phyloP scores from a whole-genome alignment of 73 alveolate genomes.

The Diophrys appendiculata region DNA sequence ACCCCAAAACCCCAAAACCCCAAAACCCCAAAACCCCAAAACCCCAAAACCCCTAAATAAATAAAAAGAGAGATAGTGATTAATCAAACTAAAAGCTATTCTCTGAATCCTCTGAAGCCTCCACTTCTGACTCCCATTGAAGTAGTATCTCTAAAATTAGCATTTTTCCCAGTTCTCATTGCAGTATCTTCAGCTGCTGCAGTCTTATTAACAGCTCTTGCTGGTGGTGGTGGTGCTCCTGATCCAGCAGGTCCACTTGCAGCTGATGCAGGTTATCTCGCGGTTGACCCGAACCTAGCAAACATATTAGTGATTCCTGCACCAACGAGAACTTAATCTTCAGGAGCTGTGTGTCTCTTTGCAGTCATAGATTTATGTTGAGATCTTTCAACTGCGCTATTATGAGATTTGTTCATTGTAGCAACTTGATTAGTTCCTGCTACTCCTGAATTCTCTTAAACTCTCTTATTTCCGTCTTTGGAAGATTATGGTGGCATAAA shows the following conservation, averaged over 20 bases:
- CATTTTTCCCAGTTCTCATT: background rate
- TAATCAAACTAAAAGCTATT: too few species aligned
- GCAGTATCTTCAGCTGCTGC: background rate
- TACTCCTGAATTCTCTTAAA: background rate
- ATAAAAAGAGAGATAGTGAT: too few species aligned
- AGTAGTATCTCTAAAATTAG: background rate
- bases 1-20: too few species aligned
- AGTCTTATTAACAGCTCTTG: too few species aligned
- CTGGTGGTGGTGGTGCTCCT: too few species aligned
- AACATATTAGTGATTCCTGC: background rate
- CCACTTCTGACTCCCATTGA: background rate
- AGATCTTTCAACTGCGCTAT: background rate
- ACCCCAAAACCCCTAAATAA: too few species aligned
- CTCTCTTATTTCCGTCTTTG: conserved; percentile 15
- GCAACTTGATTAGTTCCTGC: background rate
- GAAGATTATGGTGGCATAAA: conserved; percentile 50
- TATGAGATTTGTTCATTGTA: background rate
- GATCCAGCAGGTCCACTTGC: background rate
- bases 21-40: too few species aligned
- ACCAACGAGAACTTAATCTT: background rate
- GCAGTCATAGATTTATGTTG: background rate
- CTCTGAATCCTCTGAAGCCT: too few species aligned
- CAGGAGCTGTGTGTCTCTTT: background rate
- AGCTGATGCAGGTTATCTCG: background rate
- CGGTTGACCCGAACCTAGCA: background rate